These are phyloP conservation scores for Citrus inodora DNA, from an alignment of 345 rosid genomes.

Conservation along the genomic window DNA sequence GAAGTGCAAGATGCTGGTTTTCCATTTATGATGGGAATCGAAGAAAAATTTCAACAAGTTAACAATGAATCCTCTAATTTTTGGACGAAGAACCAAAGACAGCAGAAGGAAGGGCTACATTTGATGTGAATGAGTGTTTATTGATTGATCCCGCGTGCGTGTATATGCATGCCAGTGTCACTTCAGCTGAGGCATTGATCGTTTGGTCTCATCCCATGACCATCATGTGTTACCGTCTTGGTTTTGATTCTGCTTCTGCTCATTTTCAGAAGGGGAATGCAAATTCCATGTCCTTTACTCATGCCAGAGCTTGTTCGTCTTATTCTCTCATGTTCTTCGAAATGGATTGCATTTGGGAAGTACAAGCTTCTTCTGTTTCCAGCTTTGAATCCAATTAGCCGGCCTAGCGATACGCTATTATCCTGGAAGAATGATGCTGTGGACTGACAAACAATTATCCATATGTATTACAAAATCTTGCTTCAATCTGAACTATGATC, in stretches of 20 bases:
- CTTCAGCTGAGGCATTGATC: neutral
- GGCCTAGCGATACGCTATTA: slow-evolving; percentile 40
- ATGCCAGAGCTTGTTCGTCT: slow-evolving; percentile 8
- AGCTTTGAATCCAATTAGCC: slow-evolving; percentile 40
- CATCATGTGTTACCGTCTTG: slow-evolving; percentile 14
- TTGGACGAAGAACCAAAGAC: neutral
- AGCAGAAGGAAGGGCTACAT: neutral
- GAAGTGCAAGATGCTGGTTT: neutral
- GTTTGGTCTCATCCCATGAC: neutral
- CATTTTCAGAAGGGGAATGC: slow-evolving; percentile 49
- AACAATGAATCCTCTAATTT: neutral
- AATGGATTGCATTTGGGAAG: slow-evolving; percentile 23
- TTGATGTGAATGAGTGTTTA: neutral
- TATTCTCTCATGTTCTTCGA: slow-evolving; percentile 12
- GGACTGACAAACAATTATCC: slow-evolving; percentile 28
- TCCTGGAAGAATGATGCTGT: slow-evolving; percentile 58
- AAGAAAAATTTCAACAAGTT: neutral
- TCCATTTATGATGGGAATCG: neutral
- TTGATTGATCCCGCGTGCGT: neutral
- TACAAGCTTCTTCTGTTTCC: slow-evolving; percentile 29
- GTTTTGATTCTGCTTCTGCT: slow-evolving; percentile 36
- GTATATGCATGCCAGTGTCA: neutral
- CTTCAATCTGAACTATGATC: neutral
- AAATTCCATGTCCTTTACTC: slow-evolving; percentile 29
- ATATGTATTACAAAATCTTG: too few species aligned